Base-by-base conservation (phyloP, 83 land plant genomes). In the Diphasiastrum complanatum region DNA sequence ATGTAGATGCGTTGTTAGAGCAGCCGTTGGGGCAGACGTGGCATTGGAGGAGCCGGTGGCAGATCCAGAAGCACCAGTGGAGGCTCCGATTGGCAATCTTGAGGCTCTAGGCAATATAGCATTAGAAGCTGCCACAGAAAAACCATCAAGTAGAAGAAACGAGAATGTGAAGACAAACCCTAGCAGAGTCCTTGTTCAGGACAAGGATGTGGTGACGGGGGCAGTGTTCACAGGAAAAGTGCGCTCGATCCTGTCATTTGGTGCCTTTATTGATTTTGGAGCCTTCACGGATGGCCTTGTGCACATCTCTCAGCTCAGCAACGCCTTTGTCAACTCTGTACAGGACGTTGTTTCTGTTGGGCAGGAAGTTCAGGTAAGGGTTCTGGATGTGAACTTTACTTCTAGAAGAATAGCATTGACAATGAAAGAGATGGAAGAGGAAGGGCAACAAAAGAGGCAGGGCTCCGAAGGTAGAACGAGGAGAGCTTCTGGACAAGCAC, bases 311-410 rank as follows among this genome's bases (percentile, higher is more conserved):
- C 26, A 55, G 34, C 35, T 32, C 18, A 35, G 59, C 31, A 35
- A 30, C 18, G 59, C 35, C 16, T 55, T 55, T 30, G 59, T 55
- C 11, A 55, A 32, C 18, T 6, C 30, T 25, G 34, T 55, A 35
- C 35, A 55, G 35, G 59, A 55, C 34, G 59, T 55, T 25, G 34
- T 55, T 16, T 16, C 26, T 31, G 34, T 55, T 30, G 59, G 59
- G 59, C 59, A 55, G 34, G 59, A 55, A 35, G 59, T 55, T 0
- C 30, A 55, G 35, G 59, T 55, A 8, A 20, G 31, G 59, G 27
- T 55, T 20, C 8, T 55, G 11, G 59, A 55, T 16, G 59, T 27
- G 38, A 35, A 55, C 34, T 11, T 55, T 31, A n/a, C 26, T 16
- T 14, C 26, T 27, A 55, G 59, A 30, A 31, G 59, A 11, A 27